Conservation (phyloP, 208 protist genomes). For the Kentomonas sorsogonicus region DNA sequence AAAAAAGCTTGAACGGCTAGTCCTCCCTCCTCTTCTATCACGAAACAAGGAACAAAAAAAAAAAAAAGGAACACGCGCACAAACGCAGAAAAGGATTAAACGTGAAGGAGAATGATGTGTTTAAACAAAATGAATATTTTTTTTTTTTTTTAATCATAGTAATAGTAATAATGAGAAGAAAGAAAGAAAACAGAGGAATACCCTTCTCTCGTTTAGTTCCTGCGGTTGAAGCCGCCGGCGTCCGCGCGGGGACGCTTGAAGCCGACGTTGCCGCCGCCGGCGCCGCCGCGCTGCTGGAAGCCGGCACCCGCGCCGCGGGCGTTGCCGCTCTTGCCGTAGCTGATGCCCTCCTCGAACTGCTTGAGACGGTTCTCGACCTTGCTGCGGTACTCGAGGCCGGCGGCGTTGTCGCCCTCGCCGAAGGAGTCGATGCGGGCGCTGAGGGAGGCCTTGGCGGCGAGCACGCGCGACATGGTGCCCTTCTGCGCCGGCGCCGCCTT, state of each 20-base stretch:
- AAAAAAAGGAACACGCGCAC: background rate
- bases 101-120: slow-evolving; percentile 7
- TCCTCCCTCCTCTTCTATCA: background rate
- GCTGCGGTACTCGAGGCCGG: slow-evolving; percentile 87
- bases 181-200: slow-evolving; percentile 3
- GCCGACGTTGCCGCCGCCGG: slow-evolving; percentile 27
- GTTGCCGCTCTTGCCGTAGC: slow-evolving; percentile 85
- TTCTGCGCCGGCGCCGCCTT: slow-evolving; percentile 92
- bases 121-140: background rate
- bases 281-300: slow-evolving; percentile 53
- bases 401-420: slow-evolving; percentile 89
- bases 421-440: slow-evolving; percentile 97
- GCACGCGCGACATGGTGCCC: slow-evolving; percentile 94
- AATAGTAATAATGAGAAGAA: background rate
- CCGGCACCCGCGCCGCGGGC: slow-evolving; percentile 63
- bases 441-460: slow-evolving; percentile 98
- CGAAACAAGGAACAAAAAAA: background rate
- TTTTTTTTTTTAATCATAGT: slow-evolving; percentile 5
- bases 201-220: background rate
- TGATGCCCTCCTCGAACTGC: slow-evolving; percentile 86
- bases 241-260: slow-evolving; percentile 54
- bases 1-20: too few species aligned
- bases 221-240: slow-evolving; percentile 16
- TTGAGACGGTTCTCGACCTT: slow-evolving; percentile 86
- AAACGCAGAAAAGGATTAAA: slow-evolving; percentile 2